Evolutionary conservation across 495 filamentous ascomycete genomes (phyloP).

Genomic region (Penicillium diatomitis): DNA sequence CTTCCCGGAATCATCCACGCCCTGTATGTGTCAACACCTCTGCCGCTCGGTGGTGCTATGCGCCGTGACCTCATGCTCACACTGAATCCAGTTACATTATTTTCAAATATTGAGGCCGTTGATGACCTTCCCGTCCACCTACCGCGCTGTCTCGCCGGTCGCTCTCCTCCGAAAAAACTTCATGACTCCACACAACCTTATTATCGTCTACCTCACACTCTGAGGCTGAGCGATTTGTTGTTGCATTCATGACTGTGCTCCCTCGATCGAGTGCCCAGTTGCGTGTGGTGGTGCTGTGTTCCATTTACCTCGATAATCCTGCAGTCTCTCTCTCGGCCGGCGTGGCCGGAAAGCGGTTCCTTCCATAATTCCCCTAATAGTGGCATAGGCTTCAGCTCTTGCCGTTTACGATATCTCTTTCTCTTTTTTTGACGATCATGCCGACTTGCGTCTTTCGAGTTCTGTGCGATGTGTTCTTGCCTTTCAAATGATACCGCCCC

Average conservation of each 20-base stretch:
- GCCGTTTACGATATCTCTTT: slow-evolving; percentile 5
- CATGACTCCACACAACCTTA: too few species aligned
- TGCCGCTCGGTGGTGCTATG: neutral
- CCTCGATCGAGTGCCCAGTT: too few species aligned
- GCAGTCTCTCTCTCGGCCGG: slow-evolving; percentile 20
- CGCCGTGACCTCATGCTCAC: too few species aligned
- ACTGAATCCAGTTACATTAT: slow-evolving; percentile 40
- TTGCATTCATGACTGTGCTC: too few species aligned
- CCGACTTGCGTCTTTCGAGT: slow-evolving; percentile 11
- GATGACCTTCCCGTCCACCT: neutral
- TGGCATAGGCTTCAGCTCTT: slow-evolving; percentile 2
- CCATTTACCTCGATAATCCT: slow-evolving; percentile 20
- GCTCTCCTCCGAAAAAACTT: neutral
- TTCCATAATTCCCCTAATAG: slow-evolving; percentile 22
- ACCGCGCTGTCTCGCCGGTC: neutral
- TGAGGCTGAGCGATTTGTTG: too few species aligned
- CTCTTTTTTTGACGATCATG: slow-evolving; percentile 8
- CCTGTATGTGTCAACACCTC: slow-evolving; percentile 40
- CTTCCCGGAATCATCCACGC: slow-evolving; percentile 70
- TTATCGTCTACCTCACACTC: too few species aligned
- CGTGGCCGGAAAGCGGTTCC: slow-evolving; percentile 8
- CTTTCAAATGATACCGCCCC: slow-evolving; percentile 38
- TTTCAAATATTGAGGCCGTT: slow-evolving; percentile 41
- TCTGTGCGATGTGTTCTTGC: slow-evolving; percentile 1
- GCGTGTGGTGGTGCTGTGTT: slow-evolving; percentile 22